Conservation (phyloP, 305 asterid genomes). For the Ilex paraguariensis region DNA sequence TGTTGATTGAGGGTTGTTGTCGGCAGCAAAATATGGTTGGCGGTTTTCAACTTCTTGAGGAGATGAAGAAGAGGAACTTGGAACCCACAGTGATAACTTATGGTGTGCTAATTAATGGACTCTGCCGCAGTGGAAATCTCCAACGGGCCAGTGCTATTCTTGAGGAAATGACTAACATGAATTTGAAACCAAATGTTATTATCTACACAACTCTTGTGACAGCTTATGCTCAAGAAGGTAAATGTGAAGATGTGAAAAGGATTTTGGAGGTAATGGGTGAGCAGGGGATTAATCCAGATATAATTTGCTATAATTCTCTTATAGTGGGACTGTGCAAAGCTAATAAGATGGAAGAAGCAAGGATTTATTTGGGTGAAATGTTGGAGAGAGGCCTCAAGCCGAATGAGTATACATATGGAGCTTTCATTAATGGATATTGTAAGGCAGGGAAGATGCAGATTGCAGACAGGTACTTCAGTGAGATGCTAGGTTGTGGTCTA, state of each 20-base stretch:
- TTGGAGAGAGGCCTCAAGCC: conserved; percentile 18
- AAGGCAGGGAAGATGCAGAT: conserved; percentile 7
- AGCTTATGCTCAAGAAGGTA: conserved; percentile 8
- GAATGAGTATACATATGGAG: conserved; percentile 15
- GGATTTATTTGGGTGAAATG: conserved; percentile 12
- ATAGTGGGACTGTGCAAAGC: conserved; percentile 12
- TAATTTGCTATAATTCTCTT: conserved; percentile 9
- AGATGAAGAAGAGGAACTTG: conserved; percentile 17
- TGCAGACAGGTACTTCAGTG: conserved; percentile 14
- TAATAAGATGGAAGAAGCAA: conserved; percentile 10
- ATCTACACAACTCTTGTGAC: conserved; percentile 11
- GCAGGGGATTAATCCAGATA: conserved; percentile 12
- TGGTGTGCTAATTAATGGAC: conserved; percentile 9
- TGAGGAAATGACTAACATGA: conserved; percentile 7
- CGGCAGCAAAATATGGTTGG: conserved; percentile 1
- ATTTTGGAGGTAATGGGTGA: conserved; percentile 11
- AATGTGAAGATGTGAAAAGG: conserved; percentile 1
- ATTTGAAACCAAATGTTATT: conserved; percentile 7
- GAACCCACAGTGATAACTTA: conserved; percentile 6
- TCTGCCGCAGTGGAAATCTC: conserved; percentile 7
- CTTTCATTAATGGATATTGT: conserved; percentile 11
- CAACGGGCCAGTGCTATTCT: conserved; percentile 3
- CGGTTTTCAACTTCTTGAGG: conserved; percentile 13
- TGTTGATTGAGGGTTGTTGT: conserved; percentile 17
- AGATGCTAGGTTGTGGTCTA: conserved; percentile 15